Evolutionary conservation across 805 yeast genomes (phyloP).

Genomic region (Candida xyloterini): DNA sequence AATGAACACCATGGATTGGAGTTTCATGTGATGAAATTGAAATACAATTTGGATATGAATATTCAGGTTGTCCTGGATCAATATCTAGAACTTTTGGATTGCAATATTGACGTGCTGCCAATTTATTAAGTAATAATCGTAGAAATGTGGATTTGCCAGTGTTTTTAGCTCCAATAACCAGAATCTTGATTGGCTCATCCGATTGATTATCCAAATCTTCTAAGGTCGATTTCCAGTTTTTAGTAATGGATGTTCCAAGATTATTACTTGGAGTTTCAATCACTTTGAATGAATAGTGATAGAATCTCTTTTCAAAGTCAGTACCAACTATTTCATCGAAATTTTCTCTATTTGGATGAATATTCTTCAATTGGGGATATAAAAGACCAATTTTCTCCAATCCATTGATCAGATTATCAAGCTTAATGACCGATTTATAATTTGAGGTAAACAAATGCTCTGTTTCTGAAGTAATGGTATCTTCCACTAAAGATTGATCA

Average conservation of each 20-base stretch:
- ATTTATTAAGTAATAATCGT: conserved; percentile 49
- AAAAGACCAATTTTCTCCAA: conserved; percentile 42
- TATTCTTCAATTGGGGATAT: conserved; percentile 44
- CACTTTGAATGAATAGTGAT: conserved; percentile 37
- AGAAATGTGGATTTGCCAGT: conserved; percentile 80
- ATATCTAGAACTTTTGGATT: conserved; percentile 58
- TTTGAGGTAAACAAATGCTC: conserved; percentile 38
- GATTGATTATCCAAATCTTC: conserved; percentile 15
- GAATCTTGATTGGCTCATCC: conserved; percentile 17
- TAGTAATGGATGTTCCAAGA: conserved; percentile 28
- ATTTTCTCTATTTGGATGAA: conserved; percentile 32
- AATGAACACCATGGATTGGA: conserved; percentile 40
- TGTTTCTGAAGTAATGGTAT: conserved; percentile 33
- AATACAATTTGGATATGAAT: conserved; percentile 66
- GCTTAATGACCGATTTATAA: conserved; percentile 41
- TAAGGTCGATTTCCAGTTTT: conserved; percentile 26
- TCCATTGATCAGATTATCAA: conserved; percentile 41
- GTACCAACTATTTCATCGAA: conserved; percentile 4
- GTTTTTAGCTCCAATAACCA: conserved; percentile 65
- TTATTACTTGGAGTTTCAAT: conserved; percentile 28
- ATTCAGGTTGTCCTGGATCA: conserved; percentile 90
- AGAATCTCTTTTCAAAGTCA: conserved; percentile 28
- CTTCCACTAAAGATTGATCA: conserved; percentile 31
- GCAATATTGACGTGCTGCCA: conserved; percentile 30
- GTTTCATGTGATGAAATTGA: conserved; percentile 43